Evolutionary conservation across 208 protist genomes (phyloP).

Genomic region (Balamuthia mandrillaris): DNA sequence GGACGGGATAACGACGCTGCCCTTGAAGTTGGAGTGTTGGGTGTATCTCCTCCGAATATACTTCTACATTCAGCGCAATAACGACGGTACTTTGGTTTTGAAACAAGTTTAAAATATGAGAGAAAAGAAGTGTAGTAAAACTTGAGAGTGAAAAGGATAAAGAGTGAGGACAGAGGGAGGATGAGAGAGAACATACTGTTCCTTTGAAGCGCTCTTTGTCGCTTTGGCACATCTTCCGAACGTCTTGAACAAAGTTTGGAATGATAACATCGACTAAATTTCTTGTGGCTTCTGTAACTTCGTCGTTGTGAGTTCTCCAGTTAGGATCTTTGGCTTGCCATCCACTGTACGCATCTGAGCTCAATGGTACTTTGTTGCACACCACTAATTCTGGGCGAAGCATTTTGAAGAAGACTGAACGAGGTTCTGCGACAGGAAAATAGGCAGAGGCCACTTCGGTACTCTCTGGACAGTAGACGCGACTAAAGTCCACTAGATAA

Average conservation of each 20-base stretch:
- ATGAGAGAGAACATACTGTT: background rate
- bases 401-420: conserved; percentile 32
- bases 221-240: background rate
- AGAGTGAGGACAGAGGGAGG: background rate
- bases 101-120: too few relatives aligned
- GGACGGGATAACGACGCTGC: too few relatives aligned
- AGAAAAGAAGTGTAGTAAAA: too few relatives aligned
- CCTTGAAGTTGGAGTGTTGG: too few relatives aligned
- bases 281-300: background rate
- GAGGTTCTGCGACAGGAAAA: too few relatives aligned
- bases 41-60: too few relatives aligned
- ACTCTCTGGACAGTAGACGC: conserved; percentile 1
- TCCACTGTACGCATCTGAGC: conserved; percentile 20
- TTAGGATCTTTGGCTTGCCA: conserved; percentile 15
- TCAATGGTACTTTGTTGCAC: background rate
- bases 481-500: too few relatives aligned
- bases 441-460: too few relatives aligned
- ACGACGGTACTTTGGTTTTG: too few relatives aligned
- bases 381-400: conserved; percentile 17
- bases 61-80: too few relatives aligned
- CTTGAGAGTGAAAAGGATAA: background rate
- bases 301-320: background rate
- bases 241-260: background rate
- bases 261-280: background rate
- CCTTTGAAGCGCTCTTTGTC: background rate